Conservation (phyloP, 2,329 filamentous ascomycete species). For the Apiospora koreana region DNA sequence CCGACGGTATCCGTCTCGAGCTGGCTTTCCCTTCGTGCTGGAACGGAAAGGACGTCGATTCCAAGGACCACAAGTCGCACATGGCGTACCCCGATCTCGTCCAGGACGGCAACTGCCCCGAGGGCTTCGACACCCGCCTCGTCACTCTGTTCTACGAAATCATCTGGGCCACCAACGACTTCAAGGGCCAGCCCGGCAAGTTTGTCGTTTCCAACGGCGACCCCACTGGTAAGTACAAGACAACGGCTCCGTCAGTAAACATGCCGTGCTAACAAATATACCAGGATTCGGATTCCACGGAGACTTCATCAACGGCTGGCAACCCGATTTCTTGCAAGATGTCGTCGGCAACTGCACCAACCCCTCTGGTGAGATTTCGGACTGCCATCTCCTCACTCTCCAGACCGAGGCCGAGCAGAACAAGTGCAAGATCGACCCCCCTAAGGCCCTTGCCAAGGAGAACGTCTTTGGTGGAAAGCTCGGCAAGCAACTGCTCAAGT, state of each 20-base stretch:
- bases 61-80: constrained; percentile 60
- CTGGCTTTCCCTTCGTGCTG: constrained; percentile 90
- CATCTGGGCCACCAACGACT: constrained; percentile 75
- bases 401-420: constrained; percentile 56
- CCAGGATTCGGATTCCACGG: constrained; percentile 74
- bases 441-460: constrained; percentile 57
- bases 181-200: constrained; percentile 60
- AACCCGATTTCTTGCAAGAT: constrained; percentile 64
- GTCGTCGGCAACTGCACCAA: constrained; percentile 79
- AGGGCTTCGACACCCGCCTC: constrained; percentile 66
- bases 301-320: constrained; percentile 82
- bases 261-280: neutral
- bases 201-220: constrained; percentile 83
- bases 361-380: constrained; percentile 64
- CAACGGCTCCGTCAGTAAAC: too few species aligned
- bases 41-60: constrained; percentile 68
- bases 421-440: constrained; percentile 64
- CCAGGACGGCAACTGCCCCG: constrained; percentile 75
- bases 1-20: constrained; percentile 79
- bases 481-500: constrained; percentile 46
- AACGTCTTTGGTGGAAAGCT: constrained; percentile 42
- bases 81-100: constrained; percentile 78
- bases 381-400: constrained; percentile 75
- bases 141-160: constrained; percentile 82
- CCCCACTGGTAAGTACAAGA: constrained; percentile 58